Evolutionary conservation across 2,329 filamentous ascomycete genomes (phyloP).

Genomic region (Cryoendolithus antarcticus): DNA sequence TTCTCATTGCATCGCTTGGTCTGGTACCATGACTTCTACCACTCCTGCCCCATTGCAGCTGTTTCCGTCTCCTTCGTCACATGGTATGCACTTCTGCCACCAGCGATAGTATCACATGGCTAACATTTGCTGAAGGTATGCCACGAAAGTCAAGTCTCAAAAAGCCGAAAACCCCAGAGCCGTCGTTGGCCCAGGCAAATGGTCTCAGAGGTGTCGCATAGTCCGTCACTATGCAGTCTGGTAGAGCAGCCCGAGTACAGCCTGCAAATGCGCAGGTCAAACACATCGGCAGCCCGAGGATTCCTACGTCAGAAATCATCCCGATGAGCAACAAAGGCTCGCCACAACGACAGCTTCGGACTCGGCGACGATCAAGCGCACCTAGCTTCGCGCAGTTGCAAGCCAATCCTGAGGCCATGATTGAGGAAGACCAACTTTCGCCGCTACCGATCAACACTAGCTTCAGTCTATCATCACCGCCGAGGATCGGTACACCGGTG

Average conservation of each 20-base stretch:
- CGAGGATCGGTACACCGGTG: conserved; percentile 1
- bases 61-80: conserved; percentile 9
- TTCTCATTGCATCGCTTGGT: conserved; percentile 3
- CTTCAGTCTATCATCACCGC: conserved; percentile 8
- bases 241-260: conserved; percentile 8
- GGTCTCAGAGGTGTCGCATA: conserved; percentile 17
- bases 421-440: conserved; percentile 15
- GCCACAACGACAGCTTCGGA: conserved; percentile 7
- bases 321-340: background rate
- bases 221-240: conserved; percentile 12
- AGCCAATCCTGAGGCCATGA: conserved; percentile 1
- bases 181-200: conserved; percentile 3
- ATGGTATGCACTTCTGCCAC: background rate
- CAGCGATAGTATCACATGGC: too few species aligned
- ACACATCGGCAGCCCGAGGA: conserved; percentile 7
- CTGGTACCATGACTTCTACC: conserved; percentile 10
- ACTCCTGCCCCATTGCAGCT: conserved; percentile 8
- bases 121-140: background rate
- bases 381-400: conserved; percentile 1
- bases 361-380: conserved; percentile 9
- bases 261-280: conserved; percentile 15
- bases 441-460: conserved; percentile 15
- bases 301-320: background rate
- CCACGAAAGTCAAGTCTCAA: conserved; percentile 12
- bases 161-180: conserved; percentile 4